These are phyloP conservation scores for Jaltomata sinuosa DNA, from an alignment of 257 asterid species.

Conservation along the genomic window DNA sequence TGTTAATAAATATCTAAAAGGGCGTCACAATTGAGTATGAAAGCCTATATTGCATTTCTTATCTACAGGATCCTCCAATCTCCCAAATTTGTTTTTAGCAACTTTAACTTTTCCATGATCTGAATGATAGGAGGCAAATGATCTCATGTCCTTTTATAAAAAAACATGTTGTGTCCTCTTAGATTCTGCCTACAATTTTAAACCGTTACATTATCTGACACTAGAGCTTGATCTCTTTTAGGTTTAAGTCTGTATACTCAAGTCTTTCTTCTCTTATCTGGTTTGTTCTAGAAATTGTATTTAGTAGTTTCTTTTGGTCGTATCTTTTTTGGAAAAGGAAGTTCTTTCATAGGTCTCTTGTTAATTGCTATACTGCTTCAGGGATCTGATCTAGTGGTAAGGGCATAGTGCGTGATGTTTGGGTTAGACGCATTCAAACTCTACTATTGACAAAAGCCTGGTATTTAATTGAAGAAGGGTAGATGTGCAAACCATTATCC, in stretches of 20 bases:
- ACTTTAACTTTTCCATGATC: too few species aligned
- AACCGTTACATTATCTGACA: neutral
- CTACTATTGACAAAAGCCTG: neutral
- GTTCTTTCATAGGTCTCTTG: neutral
- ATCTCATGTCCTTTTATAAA: too few species aligned
- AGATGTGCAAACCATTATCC: too few species aligned
- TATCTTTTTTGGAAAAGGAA: neutral
- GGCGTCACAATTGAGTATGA: too few species aligned
- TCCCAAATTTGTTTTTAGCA: too few species aligned
- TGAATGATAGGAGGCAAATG: too few species aligned
- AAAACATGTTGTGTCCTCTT: too few species aligned
- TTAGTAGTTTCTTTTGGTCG: neutral
- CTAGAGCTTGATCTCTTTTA: neutral
- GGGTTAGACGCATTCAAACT: neutral
- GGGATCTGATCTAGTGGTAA: neutral
- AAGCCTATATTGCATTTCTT: too few species aligned
- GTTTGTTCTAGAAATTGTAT: neutral
- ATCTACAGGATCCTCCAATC: too few species aligned
- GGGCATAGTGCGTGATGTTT: neutral
- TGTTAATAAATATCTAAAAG: too few species aligned
- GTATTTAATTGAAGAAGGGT: too few species aligned
- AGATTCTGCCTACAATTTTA: neutral
- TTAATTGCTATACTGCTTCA: neutral
- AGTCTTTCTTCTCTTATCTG: neutral
- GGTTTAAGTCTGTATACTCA: neutral